Conservation (phyloP, 352 stramenopile genomes). For the Thalassiosira pacifica region DNA sequence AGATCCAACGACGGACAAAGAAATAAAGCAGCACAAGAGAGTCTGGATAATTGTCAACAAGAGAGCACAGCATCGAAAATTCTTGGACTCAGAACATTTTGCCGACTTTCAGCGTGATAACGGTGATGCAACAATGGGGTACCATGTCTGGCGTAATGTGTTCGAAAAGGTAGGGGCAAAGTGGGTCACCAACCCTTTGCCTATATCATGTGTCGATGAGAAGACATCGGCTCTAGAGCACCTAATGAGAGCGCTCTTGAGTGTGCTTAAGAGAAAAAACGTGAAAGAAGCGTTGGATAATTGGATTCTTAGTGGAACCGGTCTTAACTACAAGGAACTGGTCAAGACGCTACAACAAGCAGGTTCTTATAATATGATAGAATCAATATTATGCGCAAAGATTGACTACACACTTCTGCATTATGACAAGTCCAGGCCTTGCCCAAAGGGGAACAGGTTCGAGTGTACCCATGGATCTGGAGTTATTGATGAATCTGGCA, state of each 20-base stretch:
- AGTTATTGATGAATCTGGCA: too few species aligned
- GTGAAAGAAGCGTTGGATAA: background rate
- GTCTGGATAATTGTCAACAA: conserved; percentile 25
- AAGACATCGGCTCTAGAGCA: conserved; percentile 20
- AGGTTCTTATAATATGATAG: background rate
- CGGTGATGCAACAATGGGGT: background rate
- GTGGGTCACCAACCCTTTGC: conserved; percentile 19
- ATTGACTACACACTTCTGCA: too few species aligned
- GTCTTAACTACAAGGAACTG: background rate
- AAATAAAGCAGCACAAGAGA: conserved; percentile 4
- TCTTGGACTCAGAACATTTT: conserved; percentile 8
- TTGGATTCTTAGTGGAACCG: background rate
- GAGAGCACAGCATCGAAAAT: background rate
- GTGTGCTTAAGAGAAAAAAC: background rate
- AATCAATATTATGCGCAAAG: too few species aligned
- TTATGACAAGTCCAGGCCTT: too few species aligned
- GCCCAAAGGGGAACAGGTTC: too few species aligned
- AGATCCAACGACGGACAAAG: conserved; percentile 8
- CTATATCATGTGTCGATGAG: conserved; percentile 43
- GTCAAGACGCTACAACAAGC: background rate
- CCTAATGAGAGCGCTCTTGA: conserved; percentile 11
- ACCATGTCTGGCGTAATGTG: background rate
- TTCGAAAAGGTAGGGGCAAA: conserved; percentile 11
- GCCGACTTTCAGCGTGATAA: conserved; percentile 2
- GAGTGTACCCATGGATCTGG: too few species aligned